Percentiles rank a stretch among this genome's conserved stretches.
These are phyloP conservation scores for Secale cereale DNA, from an alignment of 176 grass and related monocot species.

Conservation along the genomic window DNA sequence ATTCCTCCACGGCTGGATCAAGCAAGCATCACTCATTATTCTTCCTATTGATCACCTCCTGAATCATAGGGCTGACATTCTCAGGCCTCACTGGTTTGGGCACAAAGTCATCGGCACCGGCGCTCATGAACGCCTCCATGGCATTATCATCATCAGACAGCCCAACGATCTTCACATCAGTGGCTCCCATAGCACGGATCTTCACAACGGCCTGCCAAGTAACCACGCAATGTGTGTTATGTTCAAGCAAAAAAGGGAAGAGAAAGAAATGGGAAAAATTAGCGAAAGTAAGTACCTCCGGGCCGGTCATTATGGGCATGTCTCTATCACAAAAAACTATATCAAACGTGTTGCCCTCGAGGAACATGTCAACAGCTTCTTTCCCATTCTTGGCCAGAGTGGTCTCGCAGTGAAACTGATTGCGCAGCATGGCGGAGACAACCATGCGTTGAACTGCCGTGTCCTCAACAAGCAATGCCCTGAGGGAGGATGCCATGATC, in stretches of 20 bases:
- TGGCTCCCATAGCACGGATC: constrained; percentile 26
- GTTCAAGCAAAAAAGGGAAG: not conserved
- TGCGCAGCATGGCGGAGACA: not conserved
- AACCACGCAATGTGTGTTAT: not conserved
- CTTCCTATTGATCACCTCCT: constrained; percentile 5
- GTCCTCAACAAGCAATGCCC: constrained; percentile 23
- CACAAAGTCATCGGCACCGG: constrained; percentile 24
- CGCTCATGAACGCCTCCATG: not conserved
- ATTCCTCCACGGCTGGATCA: too few species aligned
- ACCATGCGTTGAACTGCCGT: not conserved
- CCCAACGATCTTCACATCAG: constrained; percentile 28
- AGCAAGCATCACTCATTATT: not conserved
- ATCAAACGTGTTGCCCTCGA: constrained; percentile 25
- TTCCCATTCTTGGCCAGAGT: constrained; percentile 18
- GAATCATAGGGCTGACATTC: not conserved
- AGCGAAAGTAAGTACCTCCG: constrained; percentile 16
- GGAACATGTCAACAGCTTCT: constrained; percentile 32
- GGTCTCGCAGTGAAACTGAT: not conserved
- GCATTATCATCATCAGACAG: not conserved
- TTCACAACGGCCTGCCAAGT: constrained; percentile 15
- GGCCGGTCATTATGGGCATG: constrained; percentile 24
- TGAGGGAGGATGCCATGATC: not conserved
- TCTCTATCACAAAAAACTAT: constrained; percentile 24
- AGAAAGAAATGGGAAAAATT: not conserved
- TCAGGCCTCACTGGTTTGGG: constrained; percentile 9